These are phyloP conservation scores for Papilionanthe hybrid DNA, from an alignment of 116 monocot species.

Conservation along the genomic window DNA sequence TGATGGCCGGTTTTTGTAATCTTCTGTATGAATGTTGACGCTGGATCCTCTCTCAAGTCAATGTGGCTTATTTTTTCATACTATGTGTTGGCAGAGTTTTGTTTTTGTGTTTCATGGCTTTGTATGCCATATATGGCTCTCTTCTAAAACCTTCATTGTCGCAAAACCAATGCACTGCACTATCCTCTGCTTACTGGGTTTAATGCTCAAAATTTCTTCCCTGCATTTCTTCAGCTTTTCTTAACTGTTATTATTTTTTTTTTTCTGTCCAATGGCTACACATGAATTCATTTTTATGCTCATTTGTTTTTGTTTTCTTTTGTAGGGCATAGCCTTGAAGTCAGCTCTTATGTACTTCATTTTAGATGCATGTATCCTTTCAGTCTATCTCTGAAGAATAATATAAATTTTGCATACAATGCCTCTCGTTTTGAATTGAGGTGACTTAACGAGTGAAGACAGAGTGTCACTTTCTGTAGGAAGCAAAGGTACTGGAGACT, in stretches of 20 bases:
- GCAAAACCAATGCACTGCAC: too few relatives aligned
- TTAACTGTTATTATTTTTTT: neutral
- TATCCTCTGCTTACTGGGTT: too few relatives aligned
- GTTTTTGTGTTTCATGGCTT: too few relatives aligned
- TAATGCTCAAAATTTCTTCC: neutral
- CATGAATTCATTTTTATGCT: neutral
- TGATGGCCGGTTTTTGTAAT: too few relatives aligned
- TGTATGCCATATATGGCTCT: too few relatives aligned
- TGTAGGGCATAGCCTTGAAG: slow-evolving; percentile 63
- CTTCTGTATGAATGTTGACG: too few relatives aligned
- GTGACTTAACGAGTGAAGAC: slow-evolving; percentile 50
- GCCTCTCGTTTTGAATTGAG: slow-evolving; percentile 3
- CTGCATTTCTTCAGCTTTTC: neutral
- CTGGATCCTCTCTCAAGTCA: too few relatives aligned
- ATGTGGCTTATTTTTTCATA: too few relatives aligned
- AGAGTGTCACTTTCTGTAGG: slow-evolving; percentile 40
- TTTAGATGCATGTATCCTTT: slow-evolving; percentile 76
- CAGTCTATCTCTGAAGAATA: neutral
- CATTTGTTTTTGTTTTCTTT: slow-evolving; percentile 8
- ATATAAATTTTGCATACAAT: neutral
- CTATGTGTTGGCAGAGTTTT: too few relatives aligned
- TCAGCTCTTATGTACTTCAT: slow-evolving; percentile 41
- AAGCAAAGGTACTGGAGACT: slow-evolving; percentile 30
- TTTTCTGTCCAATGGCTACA: neutral
- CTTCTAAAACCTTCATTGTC: too few relatives aligned